Evolutionary conservation across 768 basidiomycete genomes (phyloP), one percentile per base, ranked within the genome.

Genomic region (Ramaria sp.): DNA sequence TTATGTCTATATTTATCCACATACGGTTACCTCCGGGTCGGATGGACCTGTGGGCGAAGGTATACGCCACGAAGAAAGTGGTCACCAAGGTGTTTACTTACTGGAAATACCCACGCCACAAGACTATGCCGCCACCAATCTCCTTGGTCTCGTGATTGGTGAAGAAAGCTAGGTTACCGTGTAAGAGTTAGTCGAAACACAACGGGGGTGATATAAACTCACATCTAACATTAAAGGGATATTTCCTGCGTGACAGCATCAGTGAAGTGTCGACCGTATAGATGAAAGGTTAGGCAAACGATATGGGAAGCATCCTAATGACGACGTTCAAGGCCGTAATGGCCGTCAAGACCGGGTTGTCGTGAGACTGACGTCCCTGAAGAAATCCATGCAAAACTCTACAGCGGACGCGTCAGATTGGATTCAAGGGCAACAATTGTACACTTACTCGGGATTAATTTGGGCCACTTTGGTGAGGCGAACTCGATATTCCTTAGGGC

Each of bases 71-170:
- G 27, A 31, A 33, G 27, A 51, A n/a, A 27, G 13, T 22, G n/a
- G 49, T 20, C 22, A 13, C 13, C 24, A n/a, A 37, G 15, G 24
- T 13, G 51, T 2, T 9, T 3, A 58, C 66, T 19, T 56, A 68
- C 65, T 90, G 88, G 69, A 91, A 90, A 55, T 86, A 88, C 0
- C 88, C 88, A 3, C 88, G 75, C 86, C 86, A 87, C 0, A 88
- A 73, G 13, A 80, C 76, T 3, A 91, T 73, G 0, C 89, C 88
- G 0, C 67, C 64, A 0, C 86, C 84, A 24, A 88, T 79, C 30
- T 68, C 63, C 47, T 71, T 75, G 9, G 70, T 75, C 52, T 81
- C 85, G 1, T 69, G 65, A 22, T 78, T 68, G 0, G 83, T 84
- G 66, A 83, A 91, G 69, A 91, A 89, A 0, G 85, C 55, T 57